These are phyloP conservation scores for Viola odorata DNA, from an alignment of 345 rosid species.

Conservation along the genomic window DNA sequence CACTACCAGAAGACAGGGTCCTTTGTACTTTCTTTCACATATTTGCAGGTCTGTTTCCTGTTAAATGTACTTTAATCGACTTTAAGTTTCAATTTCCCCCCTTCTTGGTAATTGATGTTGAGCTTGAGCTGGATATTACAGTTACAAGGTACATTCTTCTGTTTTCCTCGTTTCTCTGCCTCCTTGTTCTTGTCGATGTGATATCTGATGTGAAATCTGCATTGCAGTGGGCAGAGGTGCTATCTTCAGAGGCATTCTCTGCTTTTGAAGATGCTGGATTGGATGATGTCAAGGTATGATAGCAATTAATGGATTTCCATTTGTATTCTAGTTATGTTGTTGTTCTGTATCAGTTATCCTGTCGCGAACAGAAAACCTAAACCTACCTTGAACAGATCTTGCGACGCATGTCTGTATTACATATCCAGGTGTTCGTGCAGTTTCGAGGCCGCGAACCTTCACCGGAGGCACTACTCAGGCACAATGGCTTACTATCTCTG, in stretches of 20 bases:
- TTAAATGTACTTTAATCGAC: conserved; percentile 2
- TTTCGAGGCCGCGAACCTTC: conserved; percentile 93
- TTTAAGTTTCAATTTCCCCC: background rate
- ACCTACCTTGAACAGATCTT: too few species aligned
- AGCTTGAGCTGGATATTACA: conserved; percentile 85
- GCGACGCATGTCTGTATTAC: background rate
- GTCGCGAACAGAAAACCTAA: too few species aligned
- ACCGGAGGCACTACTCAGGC: conserved; percentile 78
- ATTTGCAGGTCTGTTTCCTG: conserved; percentile 54
- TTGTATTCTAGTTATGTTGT: too few species aligned
- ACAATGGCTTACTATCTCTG: conserved; percentile 60
- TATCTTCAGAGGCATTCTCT: conserved; percentile 98
- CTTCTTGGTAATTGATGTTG: too few species aligned
- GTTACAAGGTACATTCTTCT: conserved; percentile 70
- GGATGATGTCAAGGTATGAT: conserved; percentile 59
- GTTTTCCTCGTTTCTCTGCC: conserved; percentile 1
- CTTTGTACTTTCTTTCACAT: conserved; percentile 81
- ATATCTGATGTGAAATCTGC: conserved; percentile 18
- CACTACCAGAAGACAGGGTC: conserved; percentile 76
- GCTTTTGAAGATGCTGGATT: conserved; percentile 94
- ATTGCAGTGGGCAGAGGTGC: conserved; percentile 95
- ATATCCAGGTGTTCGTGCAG: conserved; percentile 65
- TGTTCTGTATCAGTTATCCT: too few species aligned
- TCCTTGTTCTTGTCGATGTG: conserved; percentile 8
- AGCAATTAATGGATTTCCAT: conserved; percentile 2